Conservation (phyloP, 768 basidiomycete species). For the Russula griseocarnosa region DNA sequence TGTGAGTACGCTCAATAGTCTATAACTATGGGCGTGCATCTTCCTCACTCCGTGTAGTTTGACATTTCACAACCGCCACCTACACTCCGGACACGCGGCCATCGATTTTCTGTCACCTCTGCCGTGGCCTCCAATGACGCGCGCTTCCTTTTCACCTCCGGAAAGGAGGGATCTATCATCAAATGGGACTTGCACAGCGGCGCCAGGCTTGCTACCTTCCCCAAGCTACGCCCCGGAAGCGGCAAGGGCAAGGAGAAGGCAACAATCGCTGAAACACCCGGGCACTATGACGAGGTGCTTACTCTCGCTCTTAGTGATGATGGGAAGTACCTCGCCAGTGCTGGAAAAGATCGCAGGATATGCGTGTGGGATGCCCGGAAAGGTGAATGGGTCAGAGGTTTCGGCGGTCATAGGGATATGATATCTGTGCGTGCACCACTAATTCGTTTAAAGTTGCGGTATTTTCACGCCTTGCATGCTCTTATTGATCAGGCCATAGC, state of each 20-base stretch:
- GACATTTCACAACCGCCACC: conserved; percentile 49
- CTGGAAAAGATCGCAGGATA: conserved; percentile 76
- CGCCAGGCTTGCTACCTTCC: conserved; percentile 52
- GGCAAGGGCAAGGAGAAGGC: conserved; percentile 55
- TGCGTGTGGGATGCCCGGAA: conserved; percentile 83
- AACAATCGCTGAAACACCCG: conserved; percentile 46
- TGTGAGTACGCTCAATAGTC: conserved; percentile 41
- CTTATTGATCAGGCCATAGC: conserved; percentile 48
- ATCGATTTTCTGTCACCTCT: conserved; percentile 76
- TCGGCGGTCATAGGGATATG: conserved; percentile 72
- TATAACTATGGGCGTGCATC: neutral
- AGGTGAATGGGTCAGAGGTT: conserved; percentile 71
- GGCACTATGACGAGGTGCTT: conserved; percentile 86
- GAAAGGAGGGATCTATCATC: conserved; percentile 86
- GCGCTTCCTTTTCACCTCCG: conserved; percentile 76
- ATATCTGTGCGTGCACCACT: conserved; percentile 54
- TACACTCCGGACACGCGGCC: conserved; percentile 61
- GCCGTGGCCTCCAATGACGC: conserved; percentile 73
- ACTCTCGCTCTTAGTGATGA: conserved; percentile 81
- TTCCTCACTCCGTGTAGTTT: conserved; percentile 41
- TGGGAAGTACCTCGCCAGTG: conserved; percentile 81
- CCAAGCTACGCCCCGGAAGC: conserved; percentile 50
- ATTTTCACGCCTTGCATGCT: conserved; percentile 30
- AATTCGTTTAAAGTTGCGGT: conserved; percentile 39
- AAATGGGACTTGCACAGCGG: conserved; percentile 78